These are phyloP conservation scores for Pseudozyma hubeiensis DNA, from an alignment of 1,284 basidiomycete species.

Conservation along the genomic window DNA sequence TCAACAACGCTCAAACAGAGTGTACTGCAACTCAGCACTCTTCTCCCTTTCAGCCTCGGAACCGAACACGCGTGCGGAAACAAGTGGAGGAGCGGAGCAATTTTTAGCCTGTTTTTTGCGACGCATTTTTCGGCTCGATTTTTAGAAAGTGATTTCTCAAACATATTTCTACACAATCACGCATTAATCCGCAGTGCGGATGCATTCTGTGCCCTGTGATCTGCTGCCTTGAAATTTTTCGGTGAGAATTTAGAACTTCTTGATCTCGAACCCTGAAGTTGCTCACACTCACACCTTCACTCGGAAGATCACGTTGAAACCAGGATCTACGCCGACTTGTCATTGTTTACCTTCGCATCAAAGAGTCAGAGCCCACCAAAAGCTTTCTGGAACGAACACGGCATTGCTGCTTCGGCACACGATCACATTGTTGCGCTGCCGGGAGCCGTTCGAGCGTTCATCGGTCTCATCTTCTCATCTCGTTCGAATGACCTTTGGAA, in stretches of 20 bases:
- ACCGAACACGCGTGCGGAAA: conserved; percentile 1
- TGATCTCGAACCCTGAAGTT: neutral
- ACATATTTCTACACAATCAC: neutral
- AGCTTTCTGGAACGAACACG: too few relatives aligned
- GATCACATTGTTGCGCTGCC: too few relatives aligned
- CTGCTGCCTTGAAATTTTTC: conserved; percentile 34
- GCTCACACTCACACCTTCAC: neutral
- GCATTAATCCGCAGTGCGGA: neutral
- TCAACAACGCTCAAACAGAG: neutral
- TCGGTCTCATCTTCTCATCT: too few relatives aligned
- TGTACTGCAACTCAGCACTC: conserved; percentile 5
- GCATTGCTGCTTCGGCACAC: too few relatives aligned
- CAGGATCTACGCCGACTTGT: too few relatives aligned
- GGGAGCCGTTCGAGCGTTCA: too few relatives aligned
- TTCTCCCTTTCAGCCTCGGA: neutral
- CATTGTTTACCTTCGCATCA: too few relatives aligned
- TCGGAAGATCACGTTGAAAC: too few relatives aligned
- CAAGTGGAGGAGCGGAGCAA: neutral
- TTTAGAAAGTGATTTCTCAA: neutral
- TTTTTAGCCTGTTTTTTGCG: neutral
- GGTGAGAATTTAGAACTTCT: conserved; percentile 9
- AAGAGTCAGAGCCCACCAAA: too few relatives aligned
- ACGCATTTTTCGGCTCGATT: neutral
- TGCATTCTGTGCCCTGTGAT: conserved; percentile 13
- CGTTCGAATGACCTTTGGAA: neutral